A percentile compares a stretch with the other conserved stretches of the same genome.
phyloP scores from a whole-genome alignment of 805 yeast species.

The Ogataea ramenticola region DNA sequence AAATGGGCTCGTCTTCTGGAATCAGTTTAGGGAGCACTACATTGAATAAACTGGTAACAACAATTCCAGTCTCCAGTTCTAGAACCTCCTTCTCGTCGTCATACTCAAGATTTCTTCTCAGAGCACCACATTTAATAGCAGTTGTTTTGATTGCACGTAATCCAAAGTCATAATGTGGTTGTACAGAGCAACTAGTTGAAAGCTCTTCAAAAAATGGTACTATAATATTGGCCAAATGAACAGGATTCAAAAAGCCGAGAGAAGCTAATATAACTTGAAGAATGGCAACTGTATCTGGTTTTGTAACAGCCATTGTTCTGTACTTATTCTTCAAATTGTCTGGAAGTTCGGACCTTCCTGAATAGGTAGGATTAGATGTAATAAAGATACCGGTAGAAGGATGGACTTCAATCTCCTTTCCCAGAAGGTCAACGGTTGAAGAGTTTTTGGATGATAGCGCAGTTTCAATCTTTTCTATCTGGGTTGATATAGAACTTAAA shows the following conservation, averaged over 20 bases:
- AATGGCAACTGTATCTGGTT: slow-evolving; percentile 64
- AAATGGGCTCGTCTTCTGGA: slow-evolving; percentile 39
- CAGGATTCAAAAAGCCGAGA: slow-evolving; percentile 56
- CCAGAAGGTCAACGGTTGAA: slow-evolving; percentile 33
- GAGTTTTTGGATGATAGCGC: slow-evolving; percentile 28
- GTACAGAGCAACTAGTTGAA: slow-evolving; percentile 35
- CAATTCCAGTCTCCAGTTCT: slow-evolving; percentile 24
- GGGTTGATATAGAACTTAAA: slow-evolving; percentile 80
- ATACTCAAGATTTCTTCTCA: slow-evolving; percentile 18
- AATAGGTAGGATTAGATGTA: slow-evolving; percentile 86
- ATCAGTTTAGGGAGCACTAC: slow-evolving; percentile 64
- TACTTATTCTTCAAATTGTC: slow-evolving; percentile 79
- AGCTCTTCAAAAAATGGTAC: slow-evolving; percentile 50
- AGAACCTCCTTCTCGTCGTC: not conserved
- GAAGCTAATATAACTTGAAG: slow-evolving; percentile 66
- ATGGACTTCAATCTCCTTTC: slow-evolving; percentile 31
- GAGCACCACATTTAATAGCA: slow-evolving; percentile 48
- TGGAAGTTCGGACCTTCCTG: slow-evolving; percentile 77
- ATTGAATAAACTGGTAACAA: slow-evolving; percentile 49
- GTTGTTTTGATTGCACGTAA: slow-evolving; percentile 71
- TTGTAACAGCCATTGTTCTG: slow-evolving; percentile 63
- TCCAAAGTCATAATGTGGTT: slow-evolving; percentile 86
- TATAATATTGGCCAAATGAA: slow-evolving; percentile 35
- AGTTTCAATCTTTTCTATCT: slow-evolving; percentile 61
- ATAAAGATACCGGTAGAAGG: slow-evolving; percentile 67